phyloP scores from a whole-genome alignment of 192 early-diverging fungal genomes.

The Coemansia sp. region DNA sequence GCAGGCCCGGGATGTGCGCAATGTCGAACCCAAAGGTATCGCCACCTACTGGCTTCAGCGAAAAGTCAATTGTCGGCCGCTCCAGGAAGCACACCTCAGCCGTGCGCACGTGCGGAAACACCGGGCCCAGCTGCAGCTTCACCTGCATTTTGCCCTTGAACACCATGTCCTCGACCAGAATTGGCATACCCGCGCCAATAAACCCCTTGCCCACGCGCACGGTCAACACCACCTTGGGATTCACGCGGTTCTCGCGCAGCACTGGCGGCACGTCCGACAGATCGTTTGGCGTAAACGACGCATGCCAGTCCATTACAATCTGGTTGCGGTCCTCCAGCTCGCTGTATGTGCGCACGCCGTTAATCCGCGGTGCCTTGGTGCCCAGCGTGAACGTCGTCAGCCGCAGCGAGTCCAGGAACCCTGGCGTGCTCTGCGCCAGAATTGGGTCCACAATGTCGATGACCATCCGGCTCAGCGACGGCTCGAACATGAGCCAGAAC shows the following conservation, averaged over 20 bases:
- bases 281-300: slow-evolving; percentile 82
- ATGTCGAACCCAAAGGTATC: slow-evolving; percentile 83
- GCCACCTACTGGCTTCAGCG: slow-evolving; percentile 83
- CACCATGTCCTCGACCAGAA: slow-evolving; percentile 80
- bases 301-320: slow-evolving; percentile 85
- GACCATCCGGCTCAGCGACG: slow-evolving; percentile 71
- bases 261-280: slow-evolving; percentile 66
- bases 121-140: slow-evolving; percentile 78
- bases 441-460: slow-evolving; percentile 68
- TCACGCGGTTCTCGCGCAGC: slow-evolving; percentile 64
- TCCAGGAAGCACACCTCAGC: slow-evolving; percentile 82
- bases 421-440: slow-evolving; percentile 69
- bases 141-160: slow-evolving; percentile 74
- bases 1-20: slow-evolving; percentile 81
- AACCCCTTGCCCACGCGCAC: slow-evolving; percentile 84
- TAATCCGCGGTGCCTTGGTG: slow-evolving; percentile 69
- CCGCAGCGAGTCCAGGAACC: slow-evolving; percentile 74
- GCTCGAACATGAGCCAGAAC: slow-evolving; percentile 92
- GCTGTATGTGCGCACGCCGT: slow-evolving; percentile 67
- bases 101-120: slow-evolving; percentile 82
- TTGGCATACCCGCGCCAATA: slow-evolving; percentile 77
- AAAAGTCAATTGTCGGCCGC: slow-evolving; percentile 83
- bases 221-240: slow-evolving; percentile 83
- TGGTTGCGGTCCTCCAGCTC: slow-evolving; percentile 69
- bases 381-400: slow-evolving; percentile 74